These are phyloP conservation scores for Priceomyces haplophilus DNA, from an alignment of 805 yeast genomes.

Conservation along the genomic window DNA sequence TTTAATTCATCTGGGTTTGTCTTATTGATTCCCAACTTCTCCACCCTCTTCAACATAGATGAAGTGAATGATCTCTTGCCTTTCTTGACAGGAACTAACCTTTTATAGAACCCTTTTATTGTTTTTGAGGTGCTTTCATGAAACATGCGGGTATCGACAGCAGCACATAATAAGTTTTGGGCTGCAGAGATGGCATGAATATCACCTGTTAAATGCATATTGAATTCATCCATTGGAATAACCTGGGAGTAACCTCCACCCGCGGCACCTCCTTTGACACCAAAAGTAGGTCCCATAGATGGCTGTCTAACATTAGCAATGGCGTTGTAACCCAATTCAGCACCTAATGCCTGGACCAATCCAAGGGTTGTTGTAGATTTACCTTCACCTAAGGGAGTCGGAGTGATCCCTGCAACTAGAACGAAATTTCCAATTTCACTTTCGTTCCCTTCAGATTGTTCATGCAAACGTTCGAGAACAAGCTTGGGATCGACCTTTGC, in stretches of 20 bases:
- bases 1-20: slow-evolving; percentile 79
- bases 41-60: slow-evolving; percentile 72
- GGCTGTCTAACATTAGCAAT: slow-evolving; percentile 97
- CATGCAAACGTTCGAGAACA: slow-evolving; percentile 45
- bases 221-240: slow-evolving; percentile 98
- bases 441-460: slow-evolving; percentile 62
- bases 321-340: slow-evolving; percentile 76
- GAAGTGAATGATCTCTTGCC: slow-evolving; percentile 77
- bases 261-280: slow-evolving; percentile 99
- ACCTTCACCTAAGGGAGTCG: slow-evolving; percentile 98
- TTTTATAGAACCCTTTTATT: slow-evolving; percentile 73
- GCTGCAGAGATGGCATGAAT: slow-evolving; percentile 96
- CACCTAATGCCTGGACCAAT: slow-evolving; percentile 93
- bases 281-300: slow-evolving; percentile 98
- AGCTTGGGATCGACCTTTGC: slow-evolving; percentile 68
- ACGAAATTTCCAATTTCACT: slow-evolving; percentile 79
- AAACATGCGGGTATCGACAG: slow-evolving; percentile 94
- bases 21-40: slow-evolving; percentile 76
- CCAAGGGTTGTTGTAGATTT: slow-evolving; percentile 96
- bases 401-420: slow-evolving; percentile 95
- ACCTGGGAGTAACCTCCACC: slow-evolving; percentile 99
- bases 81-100: slow-evolving; percentile 83
- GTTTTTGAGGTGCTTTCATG: slow-evolving; percentile 84
- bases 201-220: slow-evolving; percentile 96
- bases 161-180: slow-evolving; percentile 90